Evolutionary conservation across 805 yeast genomes (phyloP), one percentile per base, ranked within the genome.

Genomic region (Sugiyamaella lignohabitans): DNA sequence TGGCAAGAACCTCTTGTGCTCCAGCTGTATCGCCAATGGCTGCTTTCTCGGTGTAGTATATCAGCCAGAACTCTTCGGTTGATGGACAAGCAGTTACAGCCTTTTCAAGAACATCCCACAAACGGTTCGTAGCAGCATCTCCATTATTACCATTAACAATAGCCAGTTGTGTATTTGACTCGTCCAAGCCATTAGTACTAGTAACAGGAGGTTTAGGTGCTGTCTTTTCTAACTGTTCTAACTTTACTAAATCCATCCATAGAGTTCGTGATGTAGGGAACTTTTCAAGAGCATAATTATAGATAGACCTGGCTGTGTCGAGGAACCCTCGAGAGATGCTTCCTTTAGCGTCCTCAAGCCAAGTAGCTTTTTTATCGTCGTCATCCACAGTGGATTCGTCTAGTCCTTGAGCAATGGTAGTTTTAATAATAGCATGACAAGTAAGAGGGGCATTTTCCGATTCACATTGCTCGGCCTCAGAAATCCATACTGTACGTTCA

Each of bases 41-140:
- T 82, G 87, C 79, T 44, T 73, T 68, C 55, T 84, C 89, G 53
- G 82, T 82, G 0, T 95, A 84, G 58, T 77, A 86, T 79, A 82
- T 76, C 43, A 87, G 62, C 64, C 78, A 73, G 38, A 87, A 70
- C 10, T 74, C 58, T 34, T 76, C 78, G 24, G 66, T 59, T 3
- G 66, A 55, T 0, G 84, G 82, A 43, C 81, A 71, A 0, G 69
- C 57, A 1, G 58, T 54, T 0, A 82, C 69, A 0, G 89, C 79
- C 50, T 66, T 62, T 38, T 79, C 79, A 59, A 82, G 81, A 22
- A 70, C 70, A 2, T 62, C 56, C 49, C 69, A 72, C 3, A 79
- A 57, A 14, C 63, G 66, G 0, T 54, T 55, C 5, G 40, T 35
- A 0, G 55, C 36, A 3, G 60, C 61, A n/a, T n/a, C n/a, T 24